Evolutionary conservation across 129 eudicot species (phyloP), one percentile per base, ranked within the genome.

Genomic region (Gnaphalium uliginosum): DNA sequence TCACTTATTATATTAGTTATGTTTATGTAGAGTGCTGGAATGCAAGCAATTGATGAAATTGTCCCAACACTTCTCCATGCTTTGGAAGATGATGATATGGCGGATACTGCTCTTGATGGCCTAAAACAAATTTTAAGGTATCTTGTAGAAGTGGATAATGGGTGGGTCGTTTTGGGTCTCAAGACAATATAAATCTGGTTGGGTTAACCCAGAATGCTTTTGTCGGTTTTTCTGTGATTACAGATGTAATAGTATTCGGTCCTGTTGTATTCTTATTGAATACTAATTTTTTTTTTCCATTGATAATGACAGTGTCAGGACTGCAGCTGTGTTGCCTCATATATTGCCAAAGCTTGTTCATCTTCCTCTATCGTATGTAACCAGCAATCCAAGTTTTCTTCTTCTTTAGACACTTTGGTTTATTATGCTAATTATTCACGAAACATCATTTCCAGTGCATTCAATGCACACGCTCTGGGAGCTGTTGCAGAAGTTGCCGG

Each of bases 21-120:
- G 32, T 48, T 4, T 53, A 48, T 74, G 71, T 80, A 94, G 99
- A 94, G 90, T 78, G 99, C 99, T 80, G 99, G 99, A 70, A 63
- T 94, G 97, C 99, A 94, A 88, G 99, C 99, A 77, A 91, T 94
- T 79, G 99, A 94, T 59, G 99, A 94, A 82, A 91, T 94, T 74
- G 96, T 94, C 64, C 99, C 99, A 13, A 94, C 97, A 19, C 93
- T 94, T 78, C 89, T 94, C 59, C 97, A 86, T 82, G 99, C 99
- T 83, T 84, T 94, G 83, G 99, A 94, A 81, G 96, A 94, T 77
- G 96, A 94, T 73, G 79, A 85, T 71, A 89, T 83, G 83, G 93
- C 99, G 50, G 97, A 94, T 57, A 91, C 97, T 69, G 99, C 99
- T 46, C 96, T 94, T 75, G 99, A 94, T 91, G 99, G 99, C 67